These are phyloP conservation scores for Lachancea dasiensis DNA, from an alignment of 805 yeast species.

Conservation along the genomic window DNA sequence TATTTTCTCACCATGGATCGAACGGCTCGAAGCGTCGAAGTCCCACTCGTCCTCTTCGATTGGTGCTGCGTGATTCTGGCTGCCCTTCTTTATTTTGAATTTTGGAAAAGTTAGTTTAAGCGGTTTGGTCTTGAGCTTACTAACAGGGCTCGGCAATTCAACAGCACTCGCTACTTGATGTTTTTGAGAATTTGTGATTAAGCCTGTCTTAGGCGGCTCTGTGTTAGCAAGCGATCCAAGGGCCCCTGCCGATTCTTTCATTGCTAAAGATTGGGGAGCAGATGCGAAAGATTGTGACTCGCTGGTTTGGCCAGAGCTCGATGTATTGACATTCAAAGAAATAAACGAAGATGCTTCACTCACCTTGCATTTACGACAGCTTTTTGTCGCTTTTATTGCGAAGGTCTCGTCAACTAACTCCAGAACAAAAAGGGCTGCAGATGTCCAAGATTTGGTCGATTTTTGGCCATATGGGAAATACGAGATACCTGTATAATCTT, in stretches of 20 bases:
- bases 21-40: constrained; percentile 3
- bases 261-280: background rate
- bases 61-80: background rate
- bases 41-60: constrained; percentile 4
- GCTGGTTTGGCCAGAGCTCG: constrained; percentile 3
- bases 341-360: constrained; percentile 31
- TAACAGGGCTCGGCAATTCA: background rate
- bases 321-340: constrained; percentile 14
- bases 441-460: no score
- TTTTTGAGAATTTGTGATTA: no score
- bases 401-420: background rate
- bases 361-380: constrained; percentile 21
- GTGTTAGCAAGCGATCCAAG: background rate
- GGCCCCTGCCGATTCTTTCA: background rate
- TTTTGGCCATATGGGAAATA: background rate
- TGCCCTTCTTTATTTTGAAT: background rate
- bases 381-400: constrained; percentile 1
- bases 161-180: no score
- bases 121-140: background rate
- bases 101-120: constrained; percentile 1
- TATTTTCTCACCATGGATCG: background rate
- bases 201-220: background rate
- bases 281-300: constrained; percentile 1
- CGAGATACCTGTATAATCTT: background rate
- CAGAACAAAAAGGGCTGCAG: background rate